Percentiles rank a stretch among this genome's conserved stretches.
Conservation (phyloP, 192 early-diverging fungal genomes). For the Glomus cerebriforme region DNA sequence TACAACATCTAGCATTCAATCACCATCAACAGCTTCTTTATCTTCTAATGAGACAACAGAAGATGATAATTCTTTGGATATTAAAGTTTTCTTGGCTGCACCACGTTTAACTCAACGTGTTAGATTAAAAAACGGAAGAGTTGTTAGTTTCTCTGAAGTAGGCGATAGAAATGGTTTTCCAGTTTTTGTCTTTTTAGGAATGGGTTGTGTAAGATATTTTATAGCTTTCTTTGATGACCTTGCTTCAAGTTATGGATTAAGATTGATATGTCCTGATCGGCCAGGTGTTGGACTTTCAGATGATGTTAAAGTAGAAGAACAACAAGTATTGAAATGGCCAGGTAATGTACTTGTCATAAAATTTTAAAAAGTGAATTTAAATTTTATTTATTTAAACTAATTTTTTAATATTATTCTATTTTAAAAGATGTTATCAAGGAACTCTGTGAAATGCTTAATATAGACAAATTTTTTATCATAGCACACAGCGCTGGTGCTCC, state of each 20-base stretch:
- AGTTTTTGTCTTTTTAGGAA: conserved; percentile 41
- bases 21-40: conserved; percentile 11
- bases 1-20: background rate
- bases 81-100: conserved; percentile 6
- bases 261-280: conserved; percentile 48
- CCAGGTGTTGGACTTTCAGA: conserved; percentile 48
- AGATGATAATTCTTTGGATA: conserved; percentile 20
- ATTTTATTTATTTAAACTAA: too few relatives aligned
- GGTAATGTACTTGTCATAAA: background rate
- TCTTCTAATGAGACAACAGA: background rate
- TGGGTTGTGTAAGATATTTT: conserved; percentile 49
- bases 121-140: conserved; percentile 42
- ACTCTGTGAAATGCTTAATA: conserved; percentile 46
- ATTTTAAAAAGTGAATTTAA: background rate
- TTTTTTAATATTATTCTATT: too few relatives aligned
- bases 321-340: conserved; percentile 12
- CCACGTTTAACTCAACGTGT: conserved; percentile 44
- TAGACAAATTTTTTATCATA: conserved; percentile 48
- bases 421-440: conserved; percentile 42
- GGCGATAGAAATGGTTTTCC: conserved; percentile 45
- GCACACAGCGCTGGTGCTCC: conserved; percentile 49
- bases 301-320: conserved; percentile 38
- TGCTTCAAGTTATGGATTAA: conserved; percentile 43
- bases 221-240: conserved; percentile 47
- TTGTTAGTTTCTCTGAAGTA: conserved; percentile 47